Evolutionary conservation across 2,329 filamentous ascomycete species (phyloP).

Genomic region (Aspergillus sp.): DNA sequence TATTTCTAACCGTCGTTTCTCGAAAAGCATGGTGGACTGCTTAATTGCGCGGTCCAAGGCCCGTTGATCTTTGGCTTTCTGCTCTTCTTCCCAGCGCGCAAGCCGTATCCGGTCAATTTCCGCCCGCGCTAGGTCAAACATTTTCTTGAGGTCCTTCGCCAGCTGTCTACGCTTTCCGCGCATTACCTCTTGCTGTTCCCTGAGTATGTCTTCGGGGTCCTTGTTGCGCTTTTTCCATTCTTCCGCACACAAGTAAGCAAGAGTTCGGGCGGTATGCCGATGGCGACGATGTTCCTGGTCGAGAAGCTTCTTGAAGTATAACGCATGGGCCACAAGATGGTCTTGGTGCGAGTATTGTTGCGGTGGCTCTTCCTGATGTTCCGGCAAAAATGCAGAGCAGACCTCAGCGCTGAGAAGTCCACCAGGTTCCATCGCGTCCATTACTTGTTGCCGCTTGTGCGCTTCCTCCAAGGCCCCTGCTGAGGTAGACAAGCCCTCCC

Average conservation of each 20-base stretch:
- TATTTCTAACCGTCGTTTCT: constrained; percentile 45
- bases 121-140: constrained; percentile 59
- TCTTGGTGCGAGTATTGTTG: constrained; percentile 85
- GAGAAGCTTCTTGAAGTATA: constrained; percentile 79
- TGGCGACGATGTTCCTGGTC: constrained; percentile 76
- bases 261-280: constrained; percentile 70
- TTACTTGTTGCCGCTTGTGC: constrained; percentile 64
- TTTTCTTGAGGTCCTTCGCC: constrained; percentile 61
- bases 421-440: constrained; percentile 71
- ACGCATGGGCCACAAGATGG: constrained; percentile 75
- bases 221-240: constrained; percentile 45
- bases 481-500: constrained; percentile 51
- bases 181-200: constrained; percentile 70
- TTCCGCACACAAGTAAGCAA: constrained; percentile 60
- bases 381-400: constrained; percentile 72
- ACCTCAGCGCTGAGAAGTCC: constrained; percentile 69
- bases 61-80: constrained; percentile 51
- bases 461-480: constrained; percentile 70
- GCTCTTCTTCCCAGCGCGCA: constrained; percentile 60
- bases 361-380: constrained; percentile 70
- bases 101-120: constrained; percentile 59
- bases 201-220: constrained; percentile 71
- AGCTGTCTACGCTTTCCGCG: constrained; percentile 71
- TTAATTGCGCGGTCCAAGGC: constrained; percentile 54
- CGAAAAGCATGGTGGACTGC: constrained; percentile 51